Percentiles rank a stretch among this genome's conserved stretches.
Conservation (phyloP, 2,329 filamentous ascomycete genomes). For the Trichophyton simii region DNA sequence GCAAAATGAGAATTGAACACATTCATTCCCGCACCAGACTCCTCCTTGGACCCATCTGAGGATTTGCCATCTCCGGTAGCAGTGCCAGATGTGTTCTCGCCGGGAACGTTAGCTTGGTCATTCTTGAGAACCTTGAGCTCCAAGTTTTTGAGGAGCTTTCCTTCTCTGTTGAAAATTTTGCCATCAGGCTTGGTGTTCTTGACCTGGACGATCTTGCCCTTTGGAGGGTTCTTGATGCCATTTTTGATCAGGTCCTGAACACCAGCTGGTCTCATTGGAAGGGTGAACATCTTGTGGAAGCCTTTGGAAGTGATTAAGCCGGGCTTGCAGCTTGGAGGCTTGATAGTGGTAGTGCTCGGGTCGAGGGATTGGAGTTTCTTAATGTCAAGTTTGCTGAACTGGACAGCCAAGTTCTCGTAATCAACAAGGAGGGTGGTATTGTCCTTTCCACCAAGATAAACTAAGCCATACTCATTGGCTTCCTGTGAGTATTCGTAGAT, state of each 20-base stretch:
- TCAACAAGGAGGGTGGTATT: slow-evolving; percentile 49
- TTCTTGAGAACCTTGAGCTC: slow-evolving; percentile 43
- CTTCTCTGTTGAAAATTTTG: slow-evolving; percentile 45
- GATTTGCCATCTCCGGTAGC: background rate
- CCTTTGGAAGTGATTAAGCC: slow-evolving; percentile 52
- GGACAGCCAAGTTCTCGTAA: slow-evolving; percentile 59
- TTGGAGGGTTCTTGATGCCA: slow-evolving; percentile 54
- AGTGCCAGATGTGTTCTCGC: slow-evolving; percentile 25
- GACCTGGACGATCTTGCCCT: slow-evolving; percentile 52
- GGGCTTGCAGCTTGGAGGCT: slow-evolving; percentile 51
- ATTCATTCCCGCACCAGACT: slow-evolving; percentile 4
- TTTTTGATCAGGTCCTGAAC: slow-evolving; percentile 61
- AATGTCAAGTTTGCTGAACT: slow-evolving; percentile 66
- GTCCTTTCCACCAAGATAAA: slow-evolving; percentile 47
- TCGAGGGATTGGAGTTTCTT: slow-evolving; percentile 52
- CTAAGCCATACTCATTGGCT: slow-evolving; percentile 42
- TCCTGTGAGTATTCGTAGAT: slow-evolving; percentile 41
- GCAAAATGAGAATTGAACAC: background rate
- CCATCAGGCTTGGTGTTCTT: slow-evolving; percentile 43
- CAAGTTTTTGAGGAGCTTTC: slow-evolving; percentile 49
- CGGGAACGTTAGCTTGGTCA: slow-evolving; percentile 46
- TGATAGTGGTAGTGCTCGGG: slow-evolving; percentile 41
- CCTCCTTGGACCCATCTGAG: background rate
- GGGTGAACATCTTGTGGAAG: slow-evolving; percentile 68
- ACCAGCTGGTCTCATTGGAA: slow-evolving; percentile 56